These are phyloP conservation scores for Paramecium bursaria DNA, from an alignment of 73 alveolate genomes.

Conservation along the genomic window DNA sequence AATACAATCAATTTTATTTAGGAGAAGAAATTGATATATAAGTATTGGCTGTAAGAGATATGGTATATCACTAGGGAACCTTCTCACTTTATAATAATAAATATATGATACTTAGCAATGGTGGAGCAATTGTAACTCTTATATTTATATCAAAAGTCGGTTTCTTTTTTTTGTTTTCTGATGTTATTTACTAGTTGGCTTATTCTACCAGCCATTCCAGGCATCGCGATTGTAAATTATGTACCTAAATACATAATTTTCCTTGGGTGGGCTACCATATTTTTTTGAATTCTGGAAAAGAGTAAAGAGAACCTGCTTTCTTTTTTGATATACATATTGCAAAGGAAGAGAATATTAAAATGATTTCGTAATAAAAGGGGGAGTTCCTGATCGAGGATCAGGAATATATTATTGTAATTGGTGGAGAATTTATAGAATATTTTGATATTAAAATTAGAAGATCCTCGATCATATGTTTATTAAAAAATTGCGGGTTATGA, in stretches of 20 bases:
- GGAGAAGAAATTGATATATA: no score
- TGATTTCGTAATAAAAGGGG: conserved; percentile 38
- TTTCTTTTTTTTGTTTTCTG: conserved; percentile 16
- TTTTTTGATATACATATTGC: conserved; percentile 42
- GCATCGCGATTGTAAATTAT: conserved; percentile 11
- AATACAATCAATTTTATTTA: no score
- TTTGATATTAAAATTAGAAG: conserved; percentile 3
- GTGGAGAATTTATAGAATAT: conserved; percentile 35
- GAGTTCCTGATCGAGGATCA: conserved; percentile 37
- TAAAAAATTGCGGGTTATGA: conserved; percentile 10
- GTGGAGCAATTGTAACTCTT: no score
- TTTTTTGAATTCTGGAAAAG: conserved; percentile 52
- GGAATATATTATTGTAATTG: conserved; percentile 38
- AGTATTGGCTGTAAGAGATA: no score
- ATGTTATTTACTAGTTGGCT: conserved; percentile 36
- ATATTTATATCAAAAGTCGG: no score
- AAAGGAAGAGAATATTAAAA: conserved; percentile 1
- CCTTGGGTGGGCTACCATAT: conserved; percentile 38
- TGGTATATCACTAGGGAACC: no score
- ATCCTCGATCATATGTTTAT: neutral
- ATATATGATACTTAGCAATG: no score
- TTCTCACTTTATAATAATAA: no score
- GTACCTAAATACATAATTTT: conserved; percentile 17
- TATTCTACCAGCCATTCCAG: conserved; percentile 38
- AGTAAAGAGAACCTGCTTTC: conserved; percentile 23